Conservation (phyloP, 2,329 filamentous ascomycete species). For the Colletotrichum sojae region DNA sequence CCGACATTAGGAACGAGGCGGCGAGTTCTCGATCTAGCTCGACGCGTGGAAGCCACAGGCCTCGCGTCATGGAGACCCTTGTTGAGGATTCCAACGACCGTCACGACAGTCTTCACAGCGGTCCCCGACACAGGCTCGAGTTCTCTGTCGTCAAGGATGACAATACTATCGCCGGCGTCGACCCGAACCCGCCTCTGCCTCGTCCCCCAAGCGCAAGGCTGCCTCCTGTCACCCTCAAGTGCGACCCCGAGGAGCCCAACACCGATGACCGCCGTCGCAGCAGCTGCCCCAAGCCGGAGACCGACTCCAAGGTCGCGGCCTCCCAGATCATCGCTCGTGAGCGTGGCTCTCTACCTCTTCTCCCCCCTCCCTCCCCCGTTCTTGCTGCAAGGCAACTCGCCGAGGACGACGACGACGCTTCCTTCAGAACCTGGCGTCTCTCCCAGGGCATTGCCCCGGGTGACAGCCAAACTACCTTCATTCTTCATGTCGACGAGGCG, state of each 20-base stretch:
- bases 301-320: slow-evolving; percentile 18
- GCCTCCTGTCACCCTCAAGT: slow-evolving; percentile 27
- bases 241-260: slow-evolving; percentile 12
- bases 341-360: slow-evolving; percentile 37
- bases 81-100: slow-evolving; percentile 24
- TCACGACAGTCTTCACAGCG: slow-evolving; percentile 9
- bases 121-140: slow-evolving; percentile 27
- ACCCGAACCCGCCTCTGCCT: slow-evolving; percentile 5
- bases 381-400: slow-evolving; percentile 17
- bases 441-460: slow-evolving; percentile 32
- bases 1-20: slow-evolving; percentile 28
- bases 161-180: slow-evolving; percentile 1
- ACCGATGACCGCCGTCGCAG: slow-evolving; percentile 24
- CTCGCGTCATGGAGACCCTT: slow-evolving; percentile 33
- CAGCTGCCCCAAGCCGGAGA: slow-evolving; percentile 19
- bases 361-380: slow-evolving; percentile 35
- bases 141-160: slow-evolving; percentile 13
- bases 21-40: slow-evolving; percentile 31
- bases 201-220: background rate
- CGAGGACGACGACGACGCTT: slow-evolving; percentile 36
- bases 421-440: slow-evolving; percentile 42
- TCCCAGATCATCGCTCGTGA: slow-evolving; percentile 34
- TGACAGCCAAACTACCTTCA: slow-evolving; percentile 12
- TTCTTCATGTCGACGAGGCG: background rate
- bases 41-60: slow-evolving; percentile 33